Conservation (phyloP, 1,139 yeast genomes). For the Debaryomyces nepalensis region DNA sequence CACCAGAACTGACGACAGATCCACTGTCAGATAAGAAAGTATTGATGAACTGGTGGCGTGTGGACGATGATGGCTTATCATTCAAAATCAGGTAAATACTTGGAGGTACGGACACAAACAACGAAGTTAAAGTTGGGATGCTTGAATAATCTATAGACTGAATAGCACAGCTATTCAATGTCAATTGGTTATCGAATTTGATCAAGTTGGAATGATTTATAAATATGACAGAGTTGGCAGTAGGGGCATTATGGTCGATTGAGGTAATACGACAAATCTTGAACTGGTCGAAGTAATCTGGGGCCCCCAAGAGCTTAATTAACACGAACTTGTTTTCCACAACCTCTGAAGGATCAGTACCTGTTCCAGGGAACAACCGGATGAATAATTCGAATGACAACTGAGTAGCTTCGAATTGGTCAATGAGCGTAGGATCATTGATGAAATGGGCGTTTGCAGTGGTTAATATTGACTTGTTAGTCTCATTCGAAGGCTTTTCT, state of each 20-base stretch:
- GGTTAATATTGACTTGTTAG: slow-evolving; percentile 25
- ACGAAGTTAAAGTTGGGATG: slow-evolving; percentile 36
- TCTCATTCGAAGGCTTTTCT: not conserved
- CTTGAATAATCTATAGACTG: slow-evolving; percentile 32
- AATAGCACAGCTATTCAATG: slow-evolving; percentile 38
- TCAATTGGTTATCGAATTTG: slow-evolving; percentile 37
- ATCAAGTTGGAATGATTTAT: slow-evolving; percentile 43
- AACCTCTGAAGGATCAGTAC: slow-evolving; percentile 18
- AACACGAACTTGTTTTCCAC: slow-evolving; percentile 29
- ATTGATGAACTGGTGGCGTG: slow-evolving; percentile 33
- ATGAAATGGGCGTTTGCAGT: slow-evolving; percentile 37
- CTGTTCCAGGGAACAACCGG: slow-evolving; percentile 35
- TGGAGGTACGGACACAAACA: slow-evolving; percentile 49
- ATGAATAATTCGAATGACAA: slow-evolving; percentile 41
- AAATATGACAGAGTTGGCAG: slow-evolving; percentile 35
- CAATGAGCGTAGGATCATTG: slow-evolving; percentile 32
- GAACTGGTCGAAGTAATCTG: slow-evolving; percentile 42
- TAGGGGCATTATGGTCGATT: slow-evolving; percentile 27
- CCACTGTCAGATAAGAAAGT: slow-evolving; percentile 34
- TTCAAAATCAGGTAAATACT: slow-evolving; percentile 47
- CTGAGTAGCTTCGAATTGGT: slow-evolving; percentile 34
- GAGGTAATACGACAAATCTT: slow-evolving; percentile 42
- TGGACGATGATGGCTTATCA: slow-evolving; percentile 27
- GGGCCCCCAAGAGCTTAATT: slow-evolving; percentile 50
- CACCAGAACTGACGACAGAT: slow-evolving; percentile 39